Conservation (phyloP, 2,329 filamentous ascomycete genomes). For the Colletotrichum truncatum region DNA sequence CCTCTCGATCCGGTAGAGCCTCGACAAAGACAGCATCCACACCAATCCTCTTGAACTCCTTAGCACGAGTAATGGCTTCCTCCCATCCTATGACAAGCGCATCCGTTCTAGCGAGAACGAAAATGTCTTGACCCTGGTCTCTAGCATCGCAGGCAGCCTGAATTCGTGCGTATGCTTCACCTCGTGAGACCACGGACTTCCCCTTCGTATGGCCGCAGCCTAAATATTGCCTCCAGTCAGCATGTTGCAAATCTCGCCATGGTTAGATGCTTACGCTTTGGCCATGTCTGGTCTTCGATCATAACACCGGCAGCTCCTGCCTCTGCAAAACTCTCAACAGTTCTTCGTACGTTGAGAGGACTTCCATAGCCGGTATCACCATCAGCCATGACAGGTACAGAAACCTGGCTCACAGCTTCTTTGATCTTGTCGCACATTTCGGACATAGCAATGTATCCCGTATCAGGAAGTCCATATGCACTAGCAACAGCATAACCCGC, state of each 20-base stretch:
- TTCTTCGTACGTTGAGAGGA: conserved; percentile 55
- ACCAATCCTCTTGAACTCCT: conserved; percentile 51
- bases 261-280: conserved; percentile 46
- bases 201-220: conserved; percentile 51
- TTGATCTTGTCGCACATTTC: conserved; percentile 57
- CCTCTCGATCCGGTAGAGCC: conserved; percentile 51
- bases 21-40: conserved; percentile 53
- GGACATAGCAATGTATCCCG: conserved; percentile 56
- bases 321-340: conserved; percentile 51
- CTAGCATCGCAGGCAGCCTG: conserved; percentile 55
- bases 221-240: conserved; percentile 3
- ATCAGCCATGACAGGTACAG: conserved; percentile 52
- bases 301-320: conserved; percentile 49
- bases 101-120: conserved; percentile 55
- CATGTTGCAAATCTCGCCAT: too few species aligned
- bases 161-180: conserved; percentile 54
- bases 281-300: conserved; percentile 59
- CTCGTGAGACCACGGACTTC: conserved; percentile 53
- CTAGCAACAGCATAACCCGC: conserved; percentile 51
- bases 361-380: conserved; percentile 58
- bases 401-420: conserved; percentile 46
- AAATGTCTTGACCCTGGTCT: conserved; percentile 54
- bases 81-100: conserved; percentile 51
- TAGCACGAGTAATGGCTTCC: conserved; percentile 50
- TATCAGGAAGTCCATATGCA: conserved; percentile 52